Percentiles rank a stretch among this genome's conserved stretches.
Evolutionary conservation across 257 asterid species (phyloP).

Genomic region (Hygrophila difformis): DNA sequence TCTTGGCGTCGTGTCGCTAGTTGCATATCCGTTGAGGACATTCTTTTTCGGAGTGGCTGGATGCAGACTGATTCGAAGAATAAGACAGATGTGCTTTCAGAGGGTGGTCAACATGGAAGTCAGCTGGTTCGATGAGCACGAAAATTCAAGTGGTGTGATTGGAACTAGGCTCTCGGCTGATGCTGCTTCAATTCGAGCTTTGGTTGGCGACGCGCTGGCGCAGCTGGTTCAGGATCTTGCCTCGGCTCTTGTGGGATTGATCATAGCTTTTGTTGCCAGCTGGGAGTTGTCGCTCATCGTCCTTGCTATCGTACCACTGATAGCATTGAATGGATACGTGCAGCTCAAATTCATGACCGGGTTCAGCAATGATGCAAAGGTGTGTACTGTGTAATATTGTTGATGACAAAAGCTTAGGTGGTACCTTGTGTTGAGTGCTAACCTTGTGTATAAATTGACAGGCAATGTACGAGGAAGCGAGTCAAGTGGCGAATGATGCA

Average conservation of each 20-base stretch:
- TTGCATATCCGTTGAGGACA: slow-evolving; percentile 44
- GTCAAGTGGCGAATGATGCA: slow-evolving; percentile 85
- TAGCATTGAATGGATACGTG: slow-evolving; percentile 37
- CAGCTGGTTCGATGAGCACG: slow-evolving; percentile 53
- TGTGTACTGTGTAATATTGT: background rate
- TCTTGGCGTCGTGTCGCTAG: slow-evolving; percentile 30
- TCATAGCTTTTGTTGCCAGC: slow-evolving; percentile 57
- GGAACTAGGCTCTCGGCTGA: slow-evolving; percentile 63
- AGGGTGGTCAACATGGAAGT: slow-evolving; percentile 59
- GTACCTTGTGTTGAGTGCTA: too few relatives aligned
- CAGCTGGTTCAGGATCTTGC: slow-evolving; percentile 48
- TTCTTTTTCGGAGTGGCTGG: slow-evolving; percentile 55
- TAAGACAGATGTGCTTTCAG: slow-evolving; percentile 47
- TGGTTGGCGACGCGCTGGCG: slow-evolving; percentile 52
- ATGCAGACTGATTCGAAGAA: slow-evolving; percentile 39
- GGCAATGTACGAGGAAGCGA: slow-evolving; percentile 82
- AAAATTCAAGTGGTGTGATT: slow-evolving; percentile 50
- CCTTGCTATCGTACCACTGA: slow-evolving; percentile 44
- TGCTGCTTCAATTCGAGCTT: slow-evolving; percentile 51
- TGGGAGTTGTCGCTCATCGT: slow-evolving; percentile 64
- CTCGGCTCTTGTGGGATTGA: slow-evolving; percentile 38
- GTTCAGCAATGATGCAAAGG: slow-evolving; percentile 59
- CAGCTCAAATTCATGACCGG: slow-evolving; percentile 48
- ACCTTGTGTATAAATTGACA: slow-evolving; percentile 9
- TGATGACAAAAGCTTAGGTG: slow-evolving; percentile 17